These are phyloP conservation scores for Tolypocladium inflatum DNA, from an alignment of 2,329 filamentous ascomycete genomes.

Conservation along the genomic window DNA sequence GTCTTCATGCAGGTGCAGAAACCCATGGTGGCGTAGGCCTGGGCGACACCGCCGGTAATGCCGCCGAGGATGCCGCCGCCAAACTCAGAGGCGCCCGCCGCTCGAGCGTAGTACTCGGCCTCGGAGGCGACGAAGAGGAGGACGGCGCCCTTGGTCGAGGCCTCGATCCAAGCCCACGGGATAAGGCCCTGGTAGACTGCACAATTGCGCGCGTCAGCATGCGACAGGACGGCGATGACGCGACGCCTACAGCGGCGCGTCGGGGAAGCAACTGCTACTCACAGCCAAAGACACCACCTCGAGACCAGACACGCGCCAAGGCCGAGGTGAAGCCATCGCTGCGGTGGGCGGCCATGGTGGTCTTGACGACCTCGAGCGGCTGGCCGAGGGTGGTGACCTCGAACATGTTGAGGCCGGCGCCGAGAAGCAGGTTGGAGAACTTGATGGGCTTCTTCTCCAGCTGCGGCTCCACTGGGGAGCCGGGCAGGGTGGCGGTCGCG, in stretches of 20 bases:
- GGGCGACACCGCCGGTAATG: constrained; percentile 88
- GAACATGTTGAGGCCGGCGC: constrained; percentile 91
- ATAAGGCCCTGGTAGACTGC: constrained; percentile 98
- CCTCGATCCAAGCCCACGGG: constrained; percentile 99
- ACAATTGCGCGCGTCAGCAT: constrained; percentile 3
- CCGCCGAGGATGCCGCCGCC: constrained; percentile 81
- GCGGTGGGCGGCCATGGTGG: constrained; percentile 97
- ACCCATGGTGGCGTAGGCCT: constrained; percentile 99
- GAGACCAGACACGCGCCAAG: constrained; percentile 80
- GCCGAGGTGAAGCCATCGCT: constrained; percentile 75
- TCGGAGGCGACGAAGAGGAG: constrained; percentile 98
- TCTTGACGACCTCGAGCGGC: constrained; percentile 98
- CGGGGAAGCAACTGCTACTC: constrained; percentile 32
- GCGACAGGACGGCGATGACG: neutral
- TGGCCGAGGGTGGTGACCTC: constrained; percentile 63
- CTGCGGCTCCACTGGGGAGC: constrained; percentile 36
- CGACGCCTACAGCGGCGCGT: neutral
- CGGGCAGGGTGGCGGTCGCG: constrained; percentile 44
- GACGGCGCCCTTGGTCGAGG: constrained; percentile 97
- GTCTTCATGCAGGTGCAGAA: constrained; percentile 99
- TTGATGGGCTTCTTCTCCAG: constrained; percentile 99
- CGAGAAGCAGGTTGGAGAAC: constrained; percentile 96
- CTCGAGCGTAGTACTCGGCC: constrained; percentile 88
- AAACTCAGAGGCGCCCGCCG: constrained; percentile 77
- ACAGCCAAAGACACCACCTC: constrained; percentile 93